A percentile compares a stretch with the other conserved stretches of the same genome.
These are phyloP conservation scores for Polysphondylium violaceum DNA, from an alignment of 78 protist genomes.

Conservation along the genomic window DNA sequence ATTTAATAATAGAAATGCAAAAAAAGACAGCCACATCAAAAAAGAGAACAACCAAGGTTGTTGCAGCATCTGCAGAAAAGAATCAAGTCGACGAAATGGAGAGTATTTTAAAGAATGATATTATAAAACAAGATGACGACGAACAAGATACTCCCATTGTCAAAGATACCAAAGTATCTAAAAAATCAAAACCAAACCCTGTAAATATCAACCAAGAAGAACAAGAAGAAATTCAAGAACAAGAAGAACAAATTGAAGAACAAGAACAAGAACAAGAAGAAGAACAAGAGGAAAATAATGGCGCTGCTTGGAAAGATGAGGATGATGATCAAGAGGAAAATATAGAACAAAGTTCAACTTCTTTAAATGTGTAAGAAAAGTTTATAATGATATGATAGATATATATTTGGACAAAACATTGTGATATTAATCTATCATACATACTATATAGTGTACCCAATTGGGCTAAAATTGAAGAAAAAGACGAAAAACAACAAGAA, in stretches of 20 bases:
- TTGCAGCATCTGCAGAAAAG: too few relatives aligned
- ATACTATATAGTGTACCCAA: constrained; percentile 8
- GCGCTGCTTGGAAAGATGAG: constrained; percentile 15
- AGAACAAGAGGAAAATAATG: background rate
- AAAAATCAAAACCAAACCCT: too few relatives aligned
- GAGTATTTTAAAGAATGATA: too few relatives aligned
- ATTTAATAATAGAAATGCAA: too few relatives aligned
- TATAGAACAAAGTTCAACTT: background rate
- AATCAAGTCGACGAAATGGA: too few relatives aligned
- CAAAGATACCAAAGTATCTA: too few relatives aligned
- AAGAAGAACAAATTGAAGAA: background rate
- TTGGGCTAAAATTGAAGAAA: constrained; percentile 27
- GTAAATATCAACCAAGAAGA: too few relatives aligned
- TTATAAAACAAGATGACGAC: too few relatives aligned
- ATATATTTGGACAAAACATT: background rate
- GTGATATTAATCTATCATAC: background rate
- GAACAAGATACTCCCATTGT: too few relatives aligned
- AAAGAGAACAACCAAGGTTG: too few relatives aligned
- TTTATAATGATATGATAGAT: background rate
- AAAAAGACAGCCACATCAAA: too few relatives aligned
- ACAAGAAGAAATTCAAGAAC: too few relatives aligned
- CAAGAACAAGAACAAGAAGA: background rate
- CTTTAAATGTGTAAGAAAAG: constrained; percentile 2
- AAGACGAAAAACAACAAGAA: background rate
- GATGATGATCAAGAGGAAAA: background rate